Evolutionary conservation across 2,329 filamentous ascomycete genomes (phyloP).

Genomic region (Fusarium lyarnte): DNA sequence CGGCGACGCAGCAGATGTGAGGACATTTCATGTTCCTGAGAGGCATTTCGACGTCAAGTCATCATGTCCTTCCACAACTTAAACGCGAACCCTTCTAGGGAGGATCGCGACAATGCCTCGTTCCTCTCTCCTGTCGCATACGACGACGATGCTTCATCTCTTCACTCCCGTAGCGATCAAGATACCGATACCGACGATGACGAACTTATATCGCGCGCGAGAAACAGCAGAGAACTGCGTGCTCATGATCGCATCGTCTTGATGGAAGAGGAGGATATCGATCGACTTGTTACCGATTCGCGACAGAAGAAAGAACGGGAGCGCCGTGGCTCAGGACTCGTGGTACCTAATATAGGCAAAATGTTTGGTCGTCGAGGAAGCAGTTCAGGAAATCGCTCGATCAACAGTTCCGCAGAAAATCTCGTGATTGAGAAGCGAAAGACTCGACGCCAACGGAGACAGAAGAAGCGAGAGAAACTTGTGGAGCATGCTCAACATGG

Average conservation of each 20-base stretch:
- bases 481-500: conserved; percentile 65
- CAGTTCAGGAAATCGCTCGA: conserved; percentile 48
- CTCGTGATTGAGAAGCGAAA: conserved; percentile 60
- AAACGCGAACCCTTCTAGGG: conserved; percentile 33
- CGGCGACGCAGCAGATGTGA: conserved; percentile 18
- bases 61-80: conserved; percentile 39
- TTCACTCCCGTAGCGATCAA: conserved; percentile 74
- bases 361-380: conserved; percentile 53
- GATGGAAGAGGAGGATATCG: conserved; percentile 78
- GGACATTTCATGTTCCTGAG: conserved; percentile 26
- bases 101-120: conserved; percentile 50
- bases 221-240: conserved; percentile 75
- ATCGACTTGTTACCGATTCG: conserved; percentile 66
- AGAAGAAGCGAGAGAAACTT: conserved; percentile 63
- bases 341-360: conserved; percentile 61
- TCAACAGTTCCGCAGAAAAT: conserved; percentile 59
- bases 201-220: conserved; percentile 70
- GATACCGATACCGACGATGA: conserved; percentile 83
- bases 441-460: conserved; percentile 59
- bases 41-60: conserved; percentile 20
- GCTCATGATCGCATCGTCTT: conserved; percentile 76
- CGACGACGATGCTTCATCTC: conserved; percentile 74
- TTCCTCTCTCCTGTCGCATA: conserved; percentile 72
- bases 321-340: conserved; percentile 59
- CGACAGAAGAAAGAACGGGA: conserved; percentile 61